Conservation (phyloP, 2,329 filamentous ascomycete species). For the Cladosporium austrohemisphaericum region DNA sequence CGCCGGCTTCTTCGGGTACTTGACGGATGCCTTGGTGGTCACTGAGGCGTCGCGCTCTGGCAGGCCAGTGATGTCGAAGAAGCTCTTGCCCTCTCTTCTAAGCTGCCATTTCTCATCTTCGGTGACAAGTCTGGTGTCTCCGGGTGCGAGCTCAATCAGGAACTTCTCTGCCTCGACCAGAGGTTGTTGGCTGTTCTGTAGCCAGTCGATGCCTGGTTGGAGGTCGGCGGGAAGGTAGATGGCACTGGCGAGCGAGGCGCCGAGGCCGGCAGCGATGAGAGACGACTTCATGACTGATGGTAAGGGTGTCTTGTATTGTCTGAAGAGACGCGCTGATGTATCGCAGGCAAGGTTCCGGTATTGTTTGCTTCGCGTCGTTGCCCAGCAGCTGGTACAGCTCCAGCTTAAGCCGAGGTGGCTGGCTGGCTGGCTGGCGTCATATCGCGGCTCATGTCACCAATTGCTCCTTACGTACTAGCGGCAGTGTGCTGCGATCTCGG, state of each 20-base stretch:
- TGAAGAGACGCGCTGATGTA: no score
- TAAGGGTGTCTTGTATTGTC: background rate
- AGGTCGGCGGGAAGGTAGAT: constrained; percentile 22
- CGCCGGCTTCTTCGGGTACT: constrained; percentile 63
- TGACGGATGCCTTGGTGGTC: constrained; percentile 35
- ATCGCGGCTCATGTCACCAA: background rate
- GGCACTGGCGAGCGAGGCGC: constrained; percentile 22
- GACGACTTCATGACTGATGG: constrained; percentile 23
- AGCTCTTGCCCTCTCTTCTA: constrained; percentile 73
- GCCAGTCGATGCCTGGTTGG: constrained; percentile 19
- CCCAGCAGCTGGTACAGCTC: background rate
- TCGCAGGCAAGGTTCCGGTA: background rate
- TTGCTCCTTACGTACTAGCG: background rate
- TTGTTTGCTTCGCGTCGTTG: background rate
- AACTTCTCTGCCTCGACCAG: constrained; percentile 50
- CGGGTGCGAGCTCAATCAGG: constrained; percentile 80
- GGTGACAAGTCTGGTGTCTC: constrained; percentile 79
- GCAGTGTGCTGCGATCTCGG: constrained; percentile 10
- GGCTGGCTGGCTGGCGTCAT: constrained; percentile 13
- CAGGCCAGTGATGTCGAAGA: constrained; percentile 90
- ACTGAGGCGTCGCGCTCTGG: constrained; percentile 48
- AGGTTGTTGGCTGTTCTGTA: constrained; percentile 17
- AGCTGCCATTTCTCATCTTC: constrained; percentile 95
- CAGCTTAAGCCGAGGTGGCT: constrained; percentile 4
- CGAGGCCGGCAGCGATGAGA: constrained; percentile 19